Percentiles rank a stretch among this genome's conserved stretches.
Evolutionary conservation across 805 yeast genomes (phyloP).

Genomic region (Wickerhamiella galacta): DNA sequence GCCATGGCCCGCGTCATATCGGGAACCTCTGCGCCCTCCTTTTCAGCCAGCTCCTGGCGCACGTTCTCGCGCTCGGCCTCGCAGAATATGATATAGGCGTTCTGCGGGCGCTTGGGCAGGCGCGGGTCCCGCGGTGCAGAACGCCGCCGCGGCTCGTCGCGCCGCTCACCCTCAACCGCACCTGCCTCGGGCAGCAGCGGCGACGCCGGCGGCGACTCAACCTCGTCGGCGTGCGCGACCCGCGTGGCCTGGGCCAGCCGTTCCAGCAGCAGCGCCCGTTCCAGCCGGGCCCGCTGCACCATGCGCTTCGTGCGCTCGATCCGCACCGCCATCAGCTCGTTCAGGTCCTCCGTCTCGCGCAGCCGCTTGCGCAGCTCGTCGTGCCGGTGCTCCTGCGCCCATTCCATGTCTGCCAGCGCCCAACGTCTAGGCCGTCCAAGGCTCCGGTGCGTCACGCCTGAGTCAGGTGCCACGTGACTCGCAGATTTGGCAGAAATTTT

Average conservation of each 20-base stretch:
- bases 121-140: conserved; percentile 55
- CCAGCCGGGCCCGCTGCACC: conserved; percentile 63
- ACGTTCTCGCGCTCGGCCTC: conserved; percentile 69
- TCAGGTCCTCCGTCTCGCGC: conserved; percentile 54
- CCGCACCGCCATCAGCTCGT: conserved; percentile 59
- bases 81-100: conserved; percentile 76
- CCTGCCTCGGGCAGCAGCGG: conserved; percentile 1
- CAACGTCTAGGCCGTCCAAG: too few relatives aligned
- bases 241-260: conserved; percentile 38
- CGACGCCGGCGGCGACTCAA: conserved; percentile 10
- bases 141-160: conserved; percentile 8
- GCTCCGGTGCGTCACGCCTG: too few relatives aligned
- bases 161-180: not conserved
- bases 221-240: conserved; percentile 9
- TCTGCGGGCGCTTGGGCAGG: conserved; percentile 77
- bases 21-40: conserved; percentile 19
- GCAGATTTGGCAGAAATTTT: too few relatives aligned
- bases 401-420: too few relatives aligned
- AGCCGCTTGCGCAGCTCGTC: conserved; percentile 54
- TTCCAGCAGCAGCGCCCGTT: conserved; percentile 66
- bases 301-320: conserved; percentile 61
- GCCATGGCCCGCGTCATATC: conserved; percentile 69
- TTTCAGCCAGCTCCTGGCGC: conserved; percentile 37
- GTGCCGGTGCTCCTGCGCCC: too few relatives aligned
- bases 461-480: too few relatives aligned